Conservation (phyloP, 345 rosid species). For the Erysimum cheiranthoides region DNA sequence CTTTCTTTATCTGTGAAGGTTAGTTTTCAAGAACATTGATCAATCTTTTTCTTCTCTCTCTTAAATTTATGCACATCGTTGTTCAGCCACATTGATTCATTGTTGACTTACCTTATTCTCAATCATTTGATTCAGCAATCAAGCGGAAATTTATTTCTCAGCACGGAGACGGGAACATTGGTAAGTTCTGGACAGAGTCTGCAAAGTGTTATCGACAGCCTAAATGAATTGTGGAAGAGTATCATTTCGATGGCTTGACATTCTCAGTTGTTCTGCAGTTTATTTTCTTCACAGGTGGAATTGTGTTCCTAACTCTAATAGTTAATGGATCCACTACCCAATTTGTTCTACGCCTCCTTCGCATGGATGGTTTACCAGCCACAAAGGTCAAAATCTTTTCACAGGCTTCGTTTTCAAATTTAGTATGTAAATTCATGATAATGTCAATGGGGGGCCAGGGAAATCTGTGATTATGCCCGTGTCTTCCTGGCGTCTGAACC, state of each 20-base stretch:
- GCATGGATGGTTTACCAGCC: conserved; percentile 74
- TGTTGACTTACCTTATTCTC: conserved; percentile 19
- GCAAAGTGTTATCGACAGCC: conserved; percentile 10
- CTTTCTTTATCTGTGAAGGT: conserved; percentile 92
- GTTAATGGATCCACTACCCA: conserved; percentile 95
- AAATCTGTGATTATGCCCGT: not conserved
- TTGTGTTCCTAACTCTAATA: conserved; percentile 87
- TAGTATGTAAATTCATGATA: not conserved
- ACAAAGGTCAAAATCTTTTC: conserved; percentile 63
- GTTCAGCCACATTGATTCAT: conserved; percentile 12
- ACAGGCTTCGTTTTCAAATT: conserved; percentile 10
- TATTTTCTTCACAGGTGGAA: conserved; percentile 95
- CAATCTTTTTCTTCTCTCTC: conserved; percentile 7
- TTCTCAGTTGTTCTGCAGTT: conserved; percentile 57
- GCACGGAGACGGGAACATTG: conserved; percentile 74
- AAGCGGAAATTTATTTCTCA: conserved; percentile 56
- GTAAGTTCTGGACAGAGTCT: conserved; percentile 52
- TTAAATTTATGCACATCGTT: not conserved
- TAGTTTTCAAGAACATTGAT: conserved; percentile 47
- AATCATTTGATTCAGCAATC: conserved; percentile 59
- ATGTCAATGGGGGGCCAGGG: not conserved
- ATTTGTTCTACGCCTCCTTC: conserved; percentile 71
- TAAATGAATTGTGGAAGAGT: conserved; percentile 23
- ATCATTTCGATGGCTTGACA: not conserved
- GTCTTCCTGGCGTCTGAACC: not conserved